Evolutionary conservation across 1,284 basidiomycete species (phyloP).

Genomic region (Ganoderma lucidum): DNA sequence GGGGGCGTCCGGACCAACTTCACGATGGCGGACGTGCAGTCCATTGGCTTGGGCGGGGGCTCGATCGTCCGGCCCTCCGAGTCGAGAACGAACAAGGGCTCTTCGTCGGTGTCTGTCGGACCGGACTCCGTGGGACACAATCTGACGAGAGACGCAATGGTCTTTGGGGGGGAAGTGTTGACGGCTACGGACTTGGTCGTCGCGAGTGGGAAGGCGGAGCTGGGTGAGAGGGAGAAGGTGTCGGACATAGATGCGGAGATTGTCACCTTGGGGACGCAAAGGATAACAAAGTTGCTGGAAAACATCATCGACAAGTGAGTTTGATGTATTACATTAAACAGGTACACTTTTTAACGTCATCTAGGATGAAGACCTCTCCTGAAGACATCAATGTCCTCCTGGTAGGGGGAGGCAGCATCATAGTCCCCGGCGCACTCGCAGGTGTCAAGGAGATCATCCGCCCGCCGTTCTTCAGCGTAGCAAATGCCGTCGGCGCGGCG

Average conservation of each 20-base stretch:
- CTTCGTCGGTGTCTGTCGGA: slow-evolving; percentile 52
- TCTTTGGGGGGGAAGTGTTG: slow-evolving; percentile 58
- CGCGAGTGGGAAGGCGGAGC: slow-evolving; percentile 43
- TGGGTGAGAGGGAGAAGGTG: slow-evolving; percentile 50
- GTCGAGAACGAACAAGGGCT: slow-evolving; percentile 29
- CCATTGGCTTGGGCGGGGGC: slow-evolving; percentile 64
- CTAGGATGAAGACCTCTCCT: slow-evolving; percentile 64
- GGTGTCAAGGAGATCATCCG: slow-evolving; percentile 58
- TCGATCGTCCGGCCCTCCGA: slow-evolving; percentile 50
- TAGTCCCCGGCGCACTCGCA: slow-evolving; percentile 50
- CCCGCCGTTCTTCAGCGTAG: slow-evolving; percentile 58
- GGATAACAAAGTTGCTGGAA: slow-evolving; percentile 59
- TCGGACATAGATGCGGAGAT: slow-evolving; percentile 39
- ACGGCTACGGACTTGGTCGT: slow-evolving; percentile 64
- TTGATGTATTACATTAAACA: neutral
- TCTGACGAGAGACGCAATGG: slow-evolving; percentile 53
- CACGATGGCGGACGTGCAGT: slow-evolving; percentile 58
- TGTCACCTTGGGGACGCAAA: slow-evolving; percentile 45
- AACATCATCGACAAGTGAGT: slow-evolving; percentile 44
- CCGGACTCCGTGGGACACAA: slow-evolving; percentile 65
- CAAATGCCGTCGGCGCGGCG: slow-evolving; percentile 65
- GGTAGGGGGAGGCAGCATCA: slow-evolving; percentile 61
- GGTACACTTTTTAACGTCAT: neutral
- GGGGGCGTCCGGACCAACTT: slow-evolving; percentile 54
- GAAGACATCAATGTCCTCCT: slow-evolving; percentile 56